These are phyloP conservation scores for Sclerospora graminicola DNA, from an alignment of 352 stramenopile genomes.

Conservation along the genomic window DNA sequence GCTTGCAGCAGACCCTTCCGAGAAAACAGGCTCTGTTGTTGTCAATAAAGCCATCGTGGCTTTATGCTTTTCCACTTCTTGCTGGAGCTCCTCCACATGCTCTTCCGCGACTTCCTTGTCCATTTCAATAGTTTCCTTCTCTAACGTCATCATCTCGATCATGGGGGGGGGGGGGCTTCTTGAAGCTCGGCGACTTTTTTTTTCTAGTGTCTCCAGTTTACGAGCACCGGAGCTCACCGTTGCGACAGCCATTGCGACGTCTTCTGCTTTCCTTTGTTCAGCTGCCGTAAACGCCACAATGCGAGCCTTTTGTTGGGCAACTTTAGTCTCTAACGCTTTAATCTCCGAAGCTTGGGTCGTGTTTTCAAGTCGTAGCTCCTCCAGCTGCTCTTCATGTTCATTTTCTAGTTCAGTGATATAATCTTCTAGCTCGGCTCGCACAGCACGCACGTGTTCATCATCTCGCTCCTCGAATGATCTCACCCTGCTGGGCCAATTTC, in stretches of 20 bases:
- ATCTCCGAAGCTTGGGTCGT: conserved; percentile 48
- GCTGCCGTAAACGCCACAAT: conserved; percentile 51
- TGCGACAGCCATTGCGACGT: conserved; percentile 57
- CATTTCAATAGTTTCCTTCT: conserved; percentile 84
- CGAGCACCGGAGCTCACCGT: conserved; percentile 57
- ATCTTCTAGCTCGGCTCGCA: conserved; percentile 57
- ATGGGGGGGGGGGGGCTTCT: too few species aligned
- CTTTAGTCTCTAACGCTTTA: conserved; percentile 50
- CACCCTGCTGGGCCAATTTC: conserved; percentile 40
- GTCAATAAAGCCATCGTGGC: too few species aligned
- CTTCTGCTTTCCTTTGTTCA: conserved; percentile 73
- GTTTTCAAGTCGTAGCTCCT: conserved; percentile 49
- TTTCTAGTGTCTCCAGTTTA: conserved; percentile 58
- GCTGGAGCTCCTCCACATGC: conserved; percentile 55
- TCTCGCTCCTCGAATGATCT: conserved; percentile 40
- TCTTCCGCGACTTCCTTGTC: conserved; percentile 86
- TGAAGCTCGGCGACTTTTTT: conserved; percentile 55
- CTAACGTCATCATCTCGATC: too few species aligned
- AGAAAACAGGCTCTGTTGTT: conserved; percentile 29
- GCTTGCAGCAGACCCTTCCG: conserved; percentile 14
- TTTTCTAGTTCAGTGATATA: conserved; percentile 40
- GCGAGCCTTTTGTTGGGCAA: conserved; percentile 55
- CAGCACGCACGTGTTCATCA: conserved; percentile 46
- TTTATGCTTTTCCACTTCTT: conserved; percentile 71
- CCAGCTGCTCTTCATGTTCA: conserved; percentile 43